Conservation (phyloP, 352 stramenopile genomes). For the Phytophthora foliorum region DNA sequence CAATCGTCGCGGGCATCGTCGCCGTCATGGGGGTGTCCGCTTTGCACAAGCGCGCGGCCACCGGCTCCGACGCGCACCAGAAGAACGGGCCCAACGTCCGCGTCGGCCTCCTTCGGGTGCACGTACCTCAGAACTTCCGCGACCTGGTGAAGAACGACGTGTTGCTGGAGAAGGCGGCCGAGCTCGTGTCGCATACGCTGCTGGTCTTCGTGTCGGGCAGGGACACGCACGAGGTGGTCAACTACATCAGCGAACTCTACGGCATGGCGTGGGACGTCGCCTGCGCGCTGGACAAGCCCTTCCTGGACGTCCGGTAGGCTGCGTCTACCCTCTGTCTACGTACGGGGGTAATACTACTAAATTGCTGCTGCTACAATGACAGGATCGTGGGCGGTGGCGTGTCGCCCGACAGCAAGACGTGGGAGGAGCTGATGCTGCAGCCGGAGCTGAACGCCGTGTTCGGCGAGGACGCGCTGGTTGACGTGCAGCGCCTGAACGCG, state of each 20-base stretch:
- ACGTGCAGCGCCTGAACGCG: constrained; percentile 74
- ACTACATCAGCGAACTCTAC: constrained; percentile 86
- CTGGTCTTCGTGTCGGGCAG: constrained; percentile 72
- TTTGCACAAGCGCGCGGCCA: constrained; percentile 47
- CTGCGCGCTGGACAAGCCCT: constrained; percentile 58
- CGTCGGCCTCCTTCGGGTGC: constrained; percentile 61
- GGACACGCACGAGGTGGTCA: constrained; percentile 69
- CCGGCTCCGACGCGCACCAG: constrained; percentile 6
- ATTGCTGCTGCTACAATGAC: background rate
- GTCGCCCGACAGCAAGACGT: constrained; percentile 46
- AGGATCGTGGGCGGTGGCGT: constrained; percentile 57
- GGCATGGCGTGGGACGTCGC: constrained; percentile 76
- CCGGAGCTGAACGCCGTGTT: constrained; percentile 79
- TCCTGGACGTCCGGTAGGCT: constrained; percentile 69
- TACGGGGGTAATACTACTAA: constrained; percentile 4
- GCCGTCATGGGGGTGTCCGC: constrained; percentile 56
- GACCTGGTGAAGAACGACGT: constrained; percentile 80
- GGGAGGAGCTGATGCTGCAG: constrained; percentile 69
- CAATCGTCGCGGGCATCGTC: no score
- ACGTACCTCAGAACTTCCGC: constrained; percentile 69
- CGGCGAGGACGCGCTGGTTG: constrained; percentile 62
- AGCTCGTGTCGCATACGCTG: constrained; percentile 54
- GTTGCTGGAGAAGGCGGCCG: constrained; percentile 71
- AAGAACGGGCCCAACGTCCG: constrained; percentile 31
- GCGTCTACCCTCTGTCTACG: background rate